Conservation (phyloP, 495 filamentous ascomycete species). For the Hypoxylon lenormandii region DNA sequence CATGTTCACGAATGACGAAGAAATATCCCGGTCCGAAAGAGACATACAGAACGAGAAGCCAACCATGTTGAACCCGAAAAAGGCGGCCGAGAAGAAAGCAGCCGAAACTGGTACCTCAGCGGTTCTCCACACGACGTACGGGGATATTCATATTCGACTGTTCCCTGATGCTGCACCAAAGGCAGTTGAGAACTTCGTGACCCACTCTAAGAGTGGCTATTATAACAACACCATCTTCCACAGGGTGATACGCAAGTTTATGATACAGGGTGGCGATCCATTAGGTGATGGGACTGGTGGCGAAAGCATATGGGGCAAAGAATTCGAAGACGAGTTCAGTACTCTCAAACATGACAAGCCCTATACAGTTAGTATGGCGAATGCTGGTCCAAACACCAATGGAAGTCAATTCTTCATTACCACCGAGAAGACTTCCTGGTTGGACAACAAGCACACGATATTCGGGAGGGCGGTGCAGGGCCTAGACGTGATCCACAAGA, state of each 20-base stretch:
- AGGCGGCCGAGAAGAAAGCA: slow-evolving; percentile 66
- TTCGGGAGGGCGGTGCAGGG: slow-evolving; percentile 92
- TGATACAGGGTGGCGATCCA: slow-evolving; percentile 95
- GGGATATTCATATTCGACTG: slow-evolving; percentile 92
- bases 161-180: slow-evolving; percentile 94
- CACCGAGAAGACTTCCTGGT: slow-evolving; percentile 94
- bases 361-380: slow-evolving; percentile 96
- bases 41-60: slow-evolving; percentile 98
- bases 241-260: slow-evolving; percentile 96
- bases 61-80: slow-evolving; percentile 61
- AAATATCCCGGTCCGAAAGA: slow-evolving; percentile 83
- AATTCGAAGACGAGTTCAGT: slow-evolving; percentile 96
- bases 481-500: slow-evolving; percentile 94
- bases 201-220: slow-evolving; percentile 86
- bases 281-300: slow-evolving; percentile 95
- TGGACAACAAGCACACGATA: slow-evolving; percentile 95
- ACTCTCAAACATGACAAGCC: slow-evolving; percentile 92
- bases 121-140: slow-evolving; percentile 90
- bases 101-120: slow-evolving; percentile 80
- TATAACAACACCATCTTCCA: slow-evolving; percentile 99
- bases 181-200: slow-evolving; percentile 98
- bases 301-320: slow-evolving; percentile 94
- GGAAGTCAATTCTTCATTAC: slow-evolving; percentile 97
- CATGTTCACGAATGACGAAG: slow-evolving; percentile 92
- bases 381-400: slow-evolving; percentile 85